Evolutionary conservation across 1,284 basidiomycete genomes (phyloP), one percentile per base, ranked within the genome.

Genomic region (Anthracocystis walkeri): DNA sequence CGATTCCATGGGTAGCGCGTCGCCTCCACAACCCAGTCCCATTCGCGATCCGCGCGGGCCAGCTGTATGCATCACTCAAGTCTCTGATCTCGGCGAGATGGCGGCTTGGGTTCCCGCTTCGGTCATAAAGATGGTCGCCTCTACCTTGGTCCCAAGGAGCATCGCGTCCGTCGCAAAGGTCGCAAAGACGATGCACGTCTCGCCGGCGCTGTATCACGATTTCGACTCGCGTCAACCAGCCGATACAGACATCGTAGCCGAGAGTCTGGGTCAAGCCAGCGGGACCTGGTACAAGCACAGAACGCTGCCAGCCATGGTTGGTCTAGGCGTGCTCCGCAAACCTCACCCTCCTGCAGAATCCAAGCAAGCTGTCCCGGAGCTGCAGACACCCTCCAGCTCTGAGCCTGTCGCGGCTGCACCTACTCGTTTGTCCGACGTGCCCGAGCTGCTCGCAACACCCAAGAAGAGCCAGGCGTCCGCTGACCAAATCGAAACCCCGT

Each of bases 121-220:
- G 8, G 75, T 81, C 29, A 72, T 82, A 56, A 72, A 70, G 55
- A 81, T 82, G 80, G 80, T 82, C 42, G 79, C 79, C 2, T 67
- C 64, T 2, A 79, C 80, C 1, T 35, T 82, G 49, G 80, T 82
- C 20, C 80, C 80, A 0, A 48, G 80, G 10, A 73, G 68, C 27
- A 62, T 82, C n/a, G 71, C 70, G 4, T 66, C 70, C 0, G 80
- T 82, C 20, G 73, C 75, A 4, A 81, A 80, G 21, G 62, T 77
- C 12, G 77, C 80, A 21, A 68, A 67, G 31, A 59, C 62, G 12
- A 79, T 80, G 70, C 57, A 50, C 4, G 73, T 80, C 16, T 66
- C 77, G 1, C 38, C 42, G 8, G 64, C 52, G 7, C 42, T 80
- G 38, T 75, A 67, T 38, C 44, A 33, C 38, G 64, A 74, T 18